A percentile compares a stretch with the other conserved stretches of the same genome.
phyloP scores from a whole-genome alignment of 2,329 filamentous ascomycete species.

The Fusarium pilosicola region DNA sequence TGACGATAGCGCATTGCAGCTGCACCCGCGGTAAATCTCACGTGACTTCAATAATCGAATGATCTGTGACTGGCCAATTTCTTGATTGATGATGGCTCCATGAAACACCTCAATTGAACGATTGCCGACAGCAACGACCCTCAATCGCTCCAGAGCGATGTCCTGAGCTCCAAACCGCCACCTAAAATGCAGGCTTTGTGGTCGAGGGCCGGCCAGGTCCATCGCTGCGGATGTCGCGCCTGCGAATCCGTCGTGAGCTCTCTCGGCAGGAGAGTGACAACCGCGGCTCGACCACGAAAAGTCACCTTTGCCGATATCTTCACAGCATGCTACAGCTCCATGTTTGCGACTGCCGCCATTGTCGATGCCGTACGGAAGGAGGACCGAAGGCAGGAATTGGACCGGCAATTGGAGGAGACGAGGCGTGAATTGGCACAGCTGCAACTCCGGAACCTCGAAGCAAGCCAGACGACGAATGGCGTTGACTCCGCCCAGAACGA shows the following conservation, averaged over 20 bases:
- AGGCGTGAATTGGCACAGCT: constrained; percentile 57
- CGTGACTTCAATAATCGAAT: constrained; percentile 44
- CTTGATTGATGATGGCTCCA: constrained; percentile 20
- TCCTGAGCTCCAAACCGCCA: constrained; percentile 14
- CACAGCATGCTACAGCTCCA: constrained; percentile 74
- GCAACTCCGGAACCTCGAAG: constrained; percentile 45
- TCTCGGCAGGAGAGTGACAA: constrained; percentile 62
- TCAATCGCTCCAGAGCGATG: constrained; percentile 39
- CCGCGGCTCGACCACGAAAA: constrained; percentile 59
- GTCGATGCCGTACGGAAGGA: constrained; percentile 70
- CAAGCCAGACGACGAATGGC: constrained; percentile 20
- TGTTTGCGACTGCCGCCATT: constrained; percentile 72
- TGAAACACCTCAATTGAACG: constrained; percentile 41
- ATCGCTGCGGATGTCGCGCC: constrained; percentile 70
- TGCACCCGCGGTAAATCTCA: constrained; percentile 5
- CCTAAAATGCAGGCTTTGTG: constrained; percentile 74
- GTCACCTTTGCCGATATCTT: constrained; percentile 64
- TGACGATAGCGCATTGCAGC: constrained; percentile 34
- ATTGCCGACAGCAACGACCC: constrained; percentile 16
- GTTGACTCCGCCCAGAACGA: constrained; percentile 14
- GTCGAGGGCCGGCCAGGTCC: constrained; percentile 72
- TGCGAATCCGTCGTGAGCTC: constrained; percentile 63
- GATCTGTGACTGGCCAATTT: constrained; percentile 41
- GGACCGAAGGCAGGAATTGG: constrained; percentile 67
- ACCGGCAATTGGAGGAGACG: constrained; percentile 67